Conservation (phyloP, 352 stramenopile species). For the Globisporangium canariense region DNA sequence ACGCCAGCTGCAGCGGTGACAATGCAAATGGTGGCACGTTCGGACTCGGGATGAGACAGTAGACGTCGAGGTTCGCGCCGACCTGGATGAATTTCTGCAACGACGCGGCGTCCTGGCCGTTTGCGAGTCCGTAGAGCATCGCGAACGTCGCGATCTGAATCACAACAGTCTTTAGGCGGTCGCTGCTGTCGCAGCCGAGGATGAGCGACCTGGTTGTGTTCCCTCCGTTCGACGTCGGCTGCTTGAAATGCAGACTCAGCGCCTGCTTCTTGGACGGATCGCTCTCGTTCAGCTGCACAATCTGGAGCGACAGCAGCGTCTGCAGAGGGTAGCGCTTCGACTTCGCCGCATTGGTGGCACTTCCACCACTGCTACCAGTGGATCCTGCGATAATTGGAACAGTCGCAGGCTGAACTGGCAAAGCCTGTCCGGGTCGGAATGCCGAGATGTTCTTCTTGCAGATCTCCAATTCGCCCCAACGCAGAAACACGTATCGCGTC, state of each 20-base stretch:
- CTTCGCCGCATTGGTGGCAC: neutral
- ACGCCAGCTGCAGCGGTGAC: slow-evolving; percentile 51
- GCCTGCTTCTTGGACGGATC: slow-evolving; percentile 42
- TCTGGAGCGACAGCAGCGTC: slow-evolving; percentile 41
- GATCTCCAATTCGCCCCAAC: slow-evolving; percentile 57
- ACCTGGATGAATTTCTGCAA: slow-evolving; percentile 44
- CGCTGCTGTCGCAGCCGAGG: slow-evolving; percentile 34
- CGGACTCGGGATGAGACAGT: slow-evolving; percentile 29
- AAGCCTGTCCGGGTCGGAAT: slow-evolving; percentile 25
- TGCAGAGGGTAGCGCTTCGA: slow-evolving; percentile 41
- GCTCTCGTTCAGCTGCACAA: slow-evolving; percentile 50
- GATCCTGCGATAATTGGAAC: neutral
- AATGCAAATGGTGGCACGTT: slow-evolving; percentile 23
- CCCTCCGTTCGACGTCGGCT: slow-evolving; percentile 22
- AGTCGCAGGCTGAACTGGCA: neutral
- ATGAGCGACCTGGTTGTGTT: slow-evolving; percentile 53
- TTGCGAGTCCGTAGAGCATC: slow-evolving; percentile 45
- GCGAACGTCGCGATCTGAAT: slow-evolving; percentile 54
- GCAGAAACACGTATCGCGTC: slow-evolving; percentile 38
- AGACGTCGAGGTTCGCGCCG: slow-evolving; percentile 51
- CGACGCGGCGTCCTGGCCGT: slow-evolving; percentile 27
- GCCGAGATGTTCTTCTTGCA: slow-evolving; percentile 30
- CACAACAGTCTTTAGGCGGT: slow-evolving; percentile 36
- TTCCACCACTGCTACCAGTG: neutral
- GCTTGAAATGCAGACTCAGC: slow-evolving; percentile 55